phyloP scores from a whole-genome alignment of 169 alveolate genomes.

The Eimeria praecox region DNA sequence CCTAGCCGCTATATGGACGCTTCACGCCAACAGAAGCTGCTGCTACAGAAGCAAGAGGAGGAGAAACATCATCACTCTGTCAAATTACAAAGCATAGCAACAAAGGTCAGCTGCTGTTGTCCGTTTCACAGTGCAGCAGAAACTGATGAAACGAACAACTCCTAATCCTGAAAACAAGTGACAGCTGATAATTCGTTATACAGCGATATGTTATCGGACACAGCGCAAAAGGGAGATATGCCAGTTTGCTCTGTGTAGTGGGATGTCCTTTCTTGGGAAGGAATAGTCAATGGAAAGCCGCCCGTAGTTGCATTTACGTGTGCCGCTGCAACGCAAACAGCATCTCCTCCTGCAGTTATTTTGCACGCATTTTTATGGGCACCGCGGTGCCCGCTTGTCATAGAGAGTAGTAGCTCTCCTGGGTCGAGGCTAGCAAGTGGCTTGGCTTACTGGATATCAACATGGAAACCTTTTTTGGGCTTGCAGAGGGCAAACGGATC shows the following conservation, averaged over 20 bases:
- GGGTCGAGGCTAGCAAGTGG: too few relatives aligned
- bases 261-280: not conserved
- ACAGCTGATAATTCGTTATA: not conserved
- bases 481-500: slow-evolving; percentile 17
- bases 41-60: slow-evolving; percentile 39
- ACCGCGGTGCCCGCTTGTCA: not conserved
- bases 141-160: not conserved
- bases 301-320: not conserved
- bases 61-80: slow-evolving; percentile 46
- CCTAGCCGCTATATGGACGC: slow-evolving; percentile 63
- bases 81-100: slow-evolving; percentile 26
- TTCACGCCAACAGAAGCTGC: slow-evolving; percentile 64
- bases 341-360: not conserved
- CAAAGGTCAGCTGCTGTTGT: slow-evolving; percentile 26
- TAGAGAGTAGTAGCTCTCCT: not conserved
- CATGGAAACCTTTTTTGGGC: not conserved
- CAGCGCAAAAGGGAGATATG: not conserved
- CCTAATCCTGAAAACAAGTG: not conserved
- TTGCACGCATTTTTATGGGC: not conserved
- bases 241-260: not conserved
- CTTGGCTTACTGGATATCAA: not conserved
- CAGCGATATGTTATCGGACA: not conserved
- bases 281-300: not conserved
- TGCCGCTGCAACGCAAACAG: not conserved
- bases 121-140: not conserved